A percentile compares a stretch with the other conserved stretches of the same genome.
Evolutionary conservation across 2,329 filamentous ascomycete genomes (phyloP).

Genomic region (Neofusicoccum sp.): DNA sequence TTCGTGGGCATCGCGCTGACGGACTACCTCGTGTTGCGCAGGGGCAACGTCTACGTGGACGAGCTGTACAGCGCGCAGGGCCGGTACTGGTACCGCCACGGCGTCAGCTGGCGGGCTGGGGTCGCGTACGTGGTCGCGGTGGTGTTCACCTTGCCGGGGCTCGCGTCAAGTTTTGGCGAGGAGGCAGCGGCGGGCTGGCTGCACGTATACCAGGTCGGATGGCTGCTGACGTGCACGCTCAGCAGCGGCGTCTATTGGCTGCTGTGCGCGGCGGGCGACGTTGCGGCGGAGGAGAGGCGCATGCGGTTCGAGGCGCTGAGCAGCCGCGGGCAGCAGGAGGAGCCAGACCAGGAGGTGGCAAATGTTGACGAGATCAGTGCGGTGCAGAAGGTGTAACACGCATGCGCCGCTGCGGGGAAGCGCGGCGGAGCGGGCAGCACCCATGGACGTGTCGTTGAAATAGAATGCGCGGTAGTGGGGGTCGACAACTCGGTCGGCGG

Average conservation of each 20-base stretch:
- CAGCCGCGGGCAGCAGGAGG: not conserved
- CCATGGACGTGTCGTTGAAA: too few species aligned
- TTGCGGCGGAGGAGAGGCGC: not conserved
- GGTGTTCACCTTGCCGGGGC: not conserved
- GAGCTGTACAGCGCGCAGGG: slow-evolving; percentile 24
- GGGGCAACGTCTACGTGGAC: slow-evolving; percentile 26
- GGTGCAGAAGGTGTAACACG: not conserved
- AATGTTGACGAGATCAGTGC: not conserved
- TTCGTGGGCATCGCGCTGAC: slow-evolving; percentile 26
- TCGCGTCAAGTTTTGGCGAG: not conserved
- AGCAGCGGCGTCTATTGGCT: not conserved
- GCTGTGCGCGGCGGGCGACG: not conserved
- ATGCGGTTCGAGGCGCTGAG: not conserved
- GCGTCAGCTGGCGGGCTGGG: not conserved
- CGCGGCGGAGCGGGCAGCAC: too few species aligned
- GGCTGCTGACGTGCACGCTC: not conserved
- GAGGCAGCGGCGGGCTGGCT: not conserved
- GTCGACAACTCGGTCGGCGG: too few species aligned
- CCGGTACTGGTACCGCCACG: not conserved
- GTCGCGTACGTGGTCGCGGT: not conserved
- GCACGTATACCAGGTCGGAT: not conserved
- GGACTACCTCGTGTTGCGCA: slow-evolving; percentile 25
- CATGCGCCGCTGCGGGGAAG: too few species aligned
- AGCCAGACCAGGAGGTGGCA: not conserved
- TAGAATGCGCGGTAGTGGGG: too few species aligned